Conservation (phyloP, 306 rosid genomes). For the Betula pendula region DNA sequence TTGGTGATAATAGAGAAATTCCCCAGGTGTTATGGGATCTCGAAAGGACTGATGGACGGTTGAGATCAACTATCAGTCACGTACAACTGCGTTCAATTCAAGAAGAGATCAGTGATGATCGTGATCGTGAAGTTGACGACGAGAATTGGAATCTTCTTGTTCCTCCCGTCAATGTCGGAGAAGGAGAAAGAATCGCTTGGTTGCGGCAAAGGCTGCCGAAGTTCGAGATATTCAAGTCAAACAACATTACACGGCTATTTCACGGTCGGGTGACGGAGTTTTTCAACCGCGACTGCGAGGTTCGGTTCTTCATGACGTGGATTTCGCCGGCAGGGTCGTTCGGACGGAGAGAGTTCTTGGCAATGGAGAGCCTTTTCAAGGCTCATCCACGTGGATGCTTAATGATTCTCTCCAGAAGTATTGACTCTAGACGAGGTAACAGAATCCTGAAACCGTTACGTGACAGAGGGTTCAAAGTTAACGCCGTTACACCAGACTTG, state of each 20-base stretch:
- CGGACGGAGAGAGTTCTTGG: slow-evolving; percentile 49
- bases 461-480: slow-evolving; percentile 57
- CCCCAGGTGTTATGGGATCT: slow-evolving; percentile 18
- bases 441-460: slow-evolving; percentile 57
- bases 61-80: slow-evolving; percentile 23
- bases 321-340: slow-evolving; percentile 47
- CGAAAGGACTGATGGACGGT: slow-evolving; percentile 1
- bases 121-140: slow-evolving; percentile 3
- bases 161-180: slow-evolving; percentile 43
- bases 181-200: slow-evolving; percentile 60
- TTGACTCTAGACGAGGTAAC: slow-evolving; percentile 53
- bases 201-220: slow-evolving; percentile 38
- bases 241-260: slow-evolving; percentile 36
- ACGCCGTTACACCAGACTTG: slow-evolving; percentile 64
- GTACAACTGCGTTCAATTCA: slow-evolving; percentile 29
- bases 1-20: not conserved
- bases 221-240: slow-evolving; percentile 52
- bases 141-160: slow-evolving; percentile 31
- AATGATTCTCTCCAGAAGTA: slow-evolving; percentile 59
- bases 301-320: slow-evolving; percentile 73
- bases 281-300: slow-evolving; percentile 43
- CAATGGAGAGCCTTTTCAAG: slow-evolving; percentile 57
- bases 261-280: slow-evolving; percentile 46
- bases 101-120: slow-evolving; percentile 16
- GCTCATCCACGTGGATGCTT: slow-evolving; percentile 69